Base-by-base conservation (phyloP, 1,284 basidiomycete species). In the Boletellus deceptivus region DNA sequence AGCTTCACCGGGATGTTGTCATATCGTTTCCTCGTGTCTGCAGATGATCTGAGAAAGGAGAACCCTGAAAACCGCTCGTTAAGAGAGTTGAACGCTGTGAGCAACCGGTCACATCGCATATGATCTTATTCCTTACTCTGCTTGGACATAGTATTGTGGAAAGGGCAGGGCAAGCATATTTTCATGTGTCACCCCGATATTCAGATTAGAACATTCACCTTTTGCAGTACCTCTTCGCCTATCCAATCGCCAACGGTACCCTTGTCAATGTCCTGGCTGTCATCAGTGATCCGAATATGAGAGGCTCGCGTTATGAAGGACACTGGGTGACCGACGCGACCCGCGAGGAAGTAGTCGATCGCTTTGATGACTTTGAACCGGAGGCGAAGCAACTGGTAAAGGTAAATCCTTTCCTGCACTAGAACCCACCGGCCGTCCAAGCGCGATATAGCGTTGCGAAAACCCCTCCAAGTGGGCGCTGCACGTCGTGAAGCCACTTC, bases 251-350 rank as follows among this genome's bases (percentile, higher is more conserved):
- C 14, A 65, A 70, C 22, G 74, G 74, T 0, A 62, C 61, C 6
- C 48, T 71, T 17, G 62, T 80, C 55, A 80, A 79, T 39, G 54
- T 78, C 17, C 75, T 70, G 5, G 74, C 70, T 3, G 68, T 72
- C 18, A 53, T 64, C 13, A 60, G 67, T 6, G 60, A 70, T n/a
- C 69, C 68, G 17, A 65, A 65, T 13, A 61, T 63, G 22, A 70
- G 70, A 44, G 69, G 67, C 24, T 69, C 69, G 0, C 49, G 50
- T 6, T 69, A 70, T 47, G 59, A 72, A 18, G 70, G 70, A 7
- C 65, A 66, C 8, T 73, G 68, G 67, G 71, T 74, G 6, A 52
- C 60, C 11, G 56, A 70, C 14, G 68, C 40, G 34, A 59, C 53
- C 40, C 63, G 46, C 48, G 57, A 68, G 51, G 67, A 67, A 61